These are phyloP conservation scores for Juglanconis juglandina DNA, from an alignment of 2,329 filamentous ascomycete genomes.

Conservation along the genomic window DNA sequence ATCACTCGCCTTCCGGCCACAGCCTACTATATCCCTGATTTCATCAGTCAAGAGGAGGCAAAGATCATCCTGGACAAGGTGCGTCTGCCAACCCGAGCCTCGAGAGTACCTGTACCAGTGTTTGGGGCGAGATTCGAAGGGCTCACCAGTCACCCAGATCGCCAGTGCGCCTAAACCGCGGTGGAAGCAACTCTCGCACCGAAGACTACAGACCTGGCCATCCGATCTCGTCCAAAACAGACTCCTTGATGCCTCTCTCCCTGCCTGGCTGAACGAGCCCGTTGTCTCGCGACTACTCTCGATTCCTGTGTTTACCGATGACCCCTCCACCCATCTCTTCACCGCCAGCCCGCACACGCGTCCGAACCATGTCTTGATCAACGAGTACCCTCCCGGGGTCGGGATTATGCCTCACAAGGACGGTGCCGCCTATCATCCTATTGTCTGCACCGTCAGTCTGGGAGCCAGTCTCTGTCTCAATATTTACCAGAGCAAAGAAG, in stretches of 20 bases:
- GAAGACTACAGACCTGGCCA: slow-evolving; percentile 87
- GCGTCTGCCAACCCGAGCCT: slow-evolving; percentile 9
- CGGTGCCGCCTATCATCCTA: slow-evolving; percentile 77
- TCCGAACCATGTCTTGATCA: slow-evolving; percentile 90
- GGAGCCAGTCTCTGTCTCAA: slow-evolving; percentile 75
- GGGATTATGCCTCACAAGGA: slow-evolving; percentile 99
- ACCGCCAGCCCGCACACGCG: slow-evolving; percentile 64
- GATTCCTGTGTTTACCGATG: slow-evolving; percentile 36
- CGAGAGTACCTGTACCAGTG: slow-evolving; percentile 20
- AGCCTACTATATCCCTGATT: slow-evolving; percentile 83
- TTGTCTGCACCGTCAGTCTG: slow-evolving; percentile 88
- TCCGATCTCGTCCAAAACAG: slow-evolving; percentile 76
- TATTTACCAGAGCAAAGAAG: slow-evolving; percentile 62
- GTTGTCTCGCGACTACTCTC: slow-evolving; percentile 60
- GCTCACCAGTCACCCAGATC: slow-evolving; percentile 41
- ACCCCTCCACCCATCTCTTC: slow-evolving; percentile 40
- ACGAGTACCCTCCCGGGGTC: slow-evolving; percentile 82
- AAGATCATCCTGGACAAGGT: slow-evolving; percentile 67
- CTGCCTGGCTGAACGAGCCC: slow-evolving; percentile 69
- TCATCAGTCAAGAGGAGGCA: slow-evolving; percentile 77
- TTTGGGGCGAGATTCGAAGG: slow-evolving; percentile 30
- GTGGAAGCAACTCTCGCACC: slow-evolving; percentile 86
- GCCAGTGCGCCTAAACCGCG: slow-evolving; percentile 65
- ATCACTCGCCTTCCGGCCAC: slow-evolving; percentile 56
- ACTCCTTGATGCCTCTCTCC: slow-evolving; percentile 71